Evolutionary conservation across 2,329 filamentous ascomycete species (phyloP).

Genomic region (Cylindrodendrum hubeiense): DNA sequence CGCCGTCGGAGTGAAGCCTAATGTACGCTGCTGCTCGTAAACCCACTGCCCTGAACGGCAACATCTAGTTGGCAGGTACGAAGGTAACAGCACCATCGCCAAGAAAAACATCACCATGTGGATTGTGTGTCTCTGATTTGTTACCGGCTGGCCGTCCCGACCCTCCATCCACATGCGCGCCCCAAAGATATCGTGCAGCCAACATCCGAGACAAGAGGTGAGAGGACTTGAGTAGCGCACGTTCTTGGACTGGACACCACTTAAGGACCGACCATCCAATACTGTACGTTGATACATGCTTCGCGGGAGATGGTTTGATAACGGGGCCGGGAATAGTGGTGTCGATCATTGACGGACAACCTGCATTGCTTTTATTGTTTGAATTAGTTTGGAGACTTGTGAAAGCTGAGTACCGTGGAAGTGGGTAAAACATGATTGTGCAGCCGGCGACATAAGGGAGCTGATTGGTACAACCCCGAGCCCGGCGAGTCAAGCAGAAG

Average conservation of each 20-base stretch:
- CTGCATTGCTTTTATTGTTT: background rate
- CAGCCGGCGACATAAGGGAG: constrained; percentile 9
- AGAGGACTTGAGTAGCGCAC: constrained; percentile 4
- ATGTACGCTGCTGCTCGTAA: background rate
- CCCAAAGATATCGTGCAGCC: constrained; percentile 5
- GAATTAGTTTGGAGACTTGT: background rate
- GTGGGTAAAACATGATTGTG: constrained; percentile 14
- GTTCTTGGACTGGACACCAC: background rate
- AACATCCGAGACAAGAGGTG: constrained; percentile 10
- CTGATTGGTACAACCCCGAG: constrained; percentile 36
- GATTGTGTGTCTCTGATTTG: constrained; percentile 21
- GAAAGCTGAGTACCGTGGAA: constrained; percentile 3
- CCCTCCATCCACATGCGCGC: constrained; percentile 18
- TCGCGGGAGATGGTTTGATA: background rate
- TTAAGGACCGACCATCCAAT: background rate
- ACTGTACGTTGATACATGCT: background rate
- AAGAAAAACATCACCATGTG: constrained; percentile 1
- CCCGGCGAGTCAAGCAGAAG: constrained; percentile 38
- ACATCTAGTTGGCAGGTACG: background rate
- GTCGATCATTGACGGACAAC: background rate
- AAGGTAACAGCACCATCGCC: background rate
- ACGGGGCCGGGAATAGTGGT: background rate
- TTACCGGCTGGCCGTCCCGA: constrained; percentile 26
- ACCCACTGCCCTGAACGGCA: background rate
- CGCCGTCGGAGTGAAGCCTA: background rate